phyloP scores from a whole-genome alignment of 345 rosid genomes.

The Ceriops decandra region DNA sequence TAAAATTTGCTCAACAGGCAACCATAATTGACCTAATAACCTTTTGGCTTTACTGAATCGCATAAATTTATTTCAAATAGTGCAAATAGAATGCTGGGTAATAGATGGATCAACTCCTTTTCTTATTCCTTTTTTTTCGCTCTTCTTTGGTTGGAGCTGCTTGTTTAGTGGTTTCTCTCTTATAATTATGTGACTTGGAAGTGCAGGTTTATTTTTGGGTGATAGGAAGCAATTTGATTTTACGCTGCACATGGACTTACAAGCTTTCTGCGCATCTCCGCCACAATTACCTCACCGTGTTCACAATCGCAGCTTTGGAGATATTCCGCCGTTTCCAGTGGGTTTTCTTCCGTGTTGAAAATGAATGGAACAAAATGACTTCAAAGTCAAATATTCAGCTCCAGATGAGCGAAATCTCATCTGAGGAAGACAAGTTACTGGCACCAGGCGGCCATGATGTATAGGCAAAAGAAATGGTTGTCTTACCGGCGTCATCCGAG shows the following conservation, averaged over 20 bases:
- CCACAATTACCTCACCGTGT: conserved; percentile 81
- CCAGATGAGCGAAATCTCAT: conserved; percentile 34
- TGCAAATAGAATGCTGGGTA: too few relatives aligned
- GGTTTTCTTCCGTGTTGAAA: conserved; percentile 92
- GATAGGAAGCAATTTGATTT: conserved; percentile 79
- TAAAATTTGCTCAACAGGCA: not conserved
- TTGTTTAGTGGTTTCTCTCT: not conserved
- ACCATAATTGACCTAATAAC: not conserved
- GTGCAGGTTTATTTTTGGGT: conserved; percentile 88
- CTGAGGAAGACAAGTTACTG: conserved; percentile 59
- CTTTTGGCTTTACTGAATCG: not conserved
- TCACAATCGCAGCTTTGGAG: conserved; percentile 72
- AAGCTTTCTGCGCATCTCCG: conserved; percentile 96
- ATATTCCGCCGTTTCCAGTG: conserved; percentile 86
- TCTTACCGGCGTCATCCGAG: conserved; percentile 7
- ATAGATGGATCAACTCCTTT: too few relatives aligned
- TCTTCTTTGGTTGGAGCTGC: not conserved
- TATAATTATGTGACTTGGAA: conserved; percentile 2
- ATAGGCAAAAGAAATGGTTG: conserved; percentile 23
- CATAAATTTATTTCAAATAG: too few relatives aligned
- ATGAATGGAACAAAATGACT: conserved; percentile 80
- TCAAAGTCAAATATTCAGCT: conserved; percentile 48
- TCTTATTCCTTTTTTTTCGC: too few relatives aligned
- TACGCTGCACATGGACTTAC: conserved; percentile 96
- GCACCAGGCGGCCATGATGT: conserved; percentile 41